Evolutionary conservation across 208 protist genomes (phyloP).

Genomic region (Strigomonas culicis): DNA sequence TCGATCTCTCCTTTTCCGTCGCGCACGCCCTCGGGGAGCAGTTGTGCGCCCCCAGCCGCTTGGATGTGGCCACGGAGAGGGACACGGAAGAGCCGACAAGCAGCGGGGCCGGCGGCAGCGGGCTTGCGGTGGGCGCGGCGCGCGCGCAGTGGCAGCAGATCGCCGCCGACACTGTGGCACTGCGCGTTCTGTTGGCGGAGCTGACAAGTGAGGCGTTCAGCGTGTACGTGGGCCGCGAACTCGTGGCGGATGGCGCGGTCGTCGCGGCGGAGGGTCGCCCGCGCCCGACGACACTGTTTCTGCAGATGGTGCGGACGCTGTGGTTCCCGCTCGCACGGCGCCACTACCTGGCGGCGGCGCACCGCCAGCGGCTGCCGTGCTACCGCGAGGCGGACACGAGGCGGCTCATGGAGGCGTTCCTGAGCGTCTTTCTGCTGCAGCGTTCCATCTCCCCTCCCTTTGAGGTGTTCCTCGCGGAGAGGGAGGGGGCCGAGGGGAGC

Average conservation of each 20-base stretch:
- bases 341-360: conserved; percentile 37
- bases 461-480: background rate
- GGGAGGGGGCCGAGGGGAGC: background rate
- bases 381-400: conserved; percentile 13
- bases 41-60: background rate
- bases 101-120: too few species aligned
- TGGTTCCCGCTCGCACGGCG: conserved; percentile 44
- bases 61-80: background rate
- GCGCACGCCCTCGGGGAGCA: background rate
- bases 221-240: background rate
- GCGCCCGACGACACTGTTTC: conserved; percentile 8
- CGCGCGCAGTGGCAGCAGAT: background rate
- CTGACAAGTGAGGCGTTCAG: conserved; percentile 3
- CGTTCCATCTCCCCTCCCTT: conserved; percentile 16
- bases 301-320: conserved; percentile 19
- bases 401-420: conserved; percentile 19
- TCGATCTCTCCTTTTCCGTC: background rate
- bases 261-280: background rate
- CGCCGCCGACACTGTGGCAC: background rate
- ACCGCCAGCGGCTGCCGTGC: background rate
- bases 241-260: background rate
- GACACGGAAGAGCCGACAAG: background rate
- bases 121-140: background rate
- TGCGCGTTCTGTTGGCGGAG: background rate
- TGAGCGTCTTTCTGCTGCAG: conserved; percentile 31